phyloP scores from a whole-genome alignment of 164 flowering plant species.

The Vitis rupestris region DNA sequence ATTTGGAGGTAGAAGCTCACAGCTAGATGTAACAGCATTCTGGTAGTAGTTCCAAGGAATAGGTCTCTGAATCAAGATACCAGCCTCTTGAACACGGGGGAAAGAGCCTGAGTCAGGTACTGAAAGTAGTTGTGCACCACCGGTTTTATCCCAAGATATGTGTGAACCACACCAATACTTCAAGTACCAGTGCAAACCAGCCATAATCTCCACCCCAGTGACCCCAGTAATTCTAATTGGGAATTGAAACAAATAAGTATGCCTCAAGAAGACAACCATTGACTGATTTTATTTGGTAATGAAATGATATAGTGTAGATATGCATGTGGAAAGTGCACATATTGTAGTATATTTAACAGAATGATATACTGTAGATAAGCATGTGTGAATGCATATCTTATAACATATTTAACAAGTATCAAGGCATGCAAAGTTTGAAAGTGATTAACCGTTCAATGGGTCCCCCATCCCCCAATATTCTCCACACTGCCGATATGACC shows the following conservation, averaged over 20 bases:
- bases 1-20: constrained; percentile 36
- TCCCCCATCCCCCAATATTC: background rate
- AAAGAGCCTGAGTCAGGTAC: constrained; percentile 59
- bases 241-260: background rate
- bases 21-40: constrained; percentile 87
- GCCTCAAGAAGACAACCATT: background rate
- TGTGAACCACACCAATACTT: constrained; percentile 72
- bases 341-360: background rate
- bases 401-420: too few species aligned
- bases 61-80: constrained; percentile 58
- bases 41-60: constrained; percentile 82
- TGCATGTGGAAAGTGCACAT: background rate
- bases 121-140: constrained; percentile 63
- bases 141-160: constrained; percentile 83
- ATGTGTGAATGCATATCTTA: background rate
- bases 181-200: constrained; percentile 82
- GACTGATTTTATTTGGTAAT: background rate
- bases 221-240: constrained; percentile 50
- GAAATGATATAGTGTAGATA: background rate
- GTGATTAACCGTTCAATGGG: background rate
- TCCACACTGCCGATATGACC: background rate
- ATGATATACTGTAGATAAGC: background rate
- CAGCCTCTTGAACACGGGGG: constrained; percentile 48
- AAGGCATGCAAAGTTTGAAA: too few species aligned
- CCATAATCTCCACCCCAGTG: constrained; percentile 66